Evolutionary conservation across 2,329 filamentous ascomycete genomes (phyloP).

Genomic region (Apiospora marii): DNA sequence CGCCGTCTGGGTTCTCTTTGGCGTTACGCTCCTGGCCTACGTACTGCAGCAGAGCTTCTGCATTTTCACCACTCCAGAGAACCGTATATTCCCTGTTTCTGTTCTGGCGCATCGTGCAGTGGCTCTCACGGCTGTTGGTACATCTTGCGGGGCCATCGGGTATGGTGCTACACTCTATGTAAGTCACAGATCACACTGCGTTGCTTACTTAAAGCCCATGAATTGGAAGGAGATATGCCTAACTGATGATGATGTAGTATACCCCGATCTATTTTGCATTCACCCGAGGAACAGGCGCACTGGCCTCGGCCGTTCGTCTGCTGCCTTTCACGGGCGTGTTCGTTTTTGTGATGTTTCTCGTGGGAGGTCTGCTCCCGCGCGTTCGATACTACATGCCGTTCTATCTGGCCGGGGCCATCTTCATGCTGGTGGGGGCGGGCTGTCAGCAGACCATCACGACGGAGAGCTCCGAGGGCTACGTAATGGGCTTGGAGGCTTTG

Average conservation of each 20-base stretch:
- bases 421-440: constrained; percentile 38
- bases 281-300: constrained; percentile 48
- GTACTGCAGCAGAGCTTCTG: constrained; percentile 53
- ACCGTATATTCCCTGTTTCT: constrained; percentile 55
- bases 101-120: constrained; percentile 49
- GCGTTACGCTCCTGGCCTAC: constrained; percentile 52
- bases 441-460: constrained; percentile 38
- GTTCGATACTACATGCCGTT: constrained; percentile 48
- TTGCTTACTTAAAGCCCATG: background rate
- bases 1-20: constrained; percentile 55
- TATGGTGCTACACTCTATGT: constrained; percentile 53
- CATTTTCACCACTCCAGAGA: constrained; percentile 51
- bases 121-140: constrained; percentile 52
- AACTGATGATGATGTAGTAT: constrained; percentile 41
- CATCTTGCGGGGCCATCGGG: constrained; percentile 44
- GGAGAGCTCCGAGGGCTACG: constrained; percentile 35
- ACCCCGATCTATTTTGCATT: constrained; percentile 64
- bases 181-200: background rate
- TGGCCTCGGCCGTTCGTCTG: constrained; percentile 50
- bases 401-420: constrained; percentile 39
- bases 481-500: constrained; percentile 43
- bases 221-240: background rate
- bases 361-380: constrained; percentile 47
- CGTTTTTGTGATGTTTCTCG: constrained; percentile 66
- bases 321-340: constrained; percentile 54